Base-by-base conservation (phyloP, 768 basidiomycete genomes). In the Boletus vinaceobasis region DNA sequence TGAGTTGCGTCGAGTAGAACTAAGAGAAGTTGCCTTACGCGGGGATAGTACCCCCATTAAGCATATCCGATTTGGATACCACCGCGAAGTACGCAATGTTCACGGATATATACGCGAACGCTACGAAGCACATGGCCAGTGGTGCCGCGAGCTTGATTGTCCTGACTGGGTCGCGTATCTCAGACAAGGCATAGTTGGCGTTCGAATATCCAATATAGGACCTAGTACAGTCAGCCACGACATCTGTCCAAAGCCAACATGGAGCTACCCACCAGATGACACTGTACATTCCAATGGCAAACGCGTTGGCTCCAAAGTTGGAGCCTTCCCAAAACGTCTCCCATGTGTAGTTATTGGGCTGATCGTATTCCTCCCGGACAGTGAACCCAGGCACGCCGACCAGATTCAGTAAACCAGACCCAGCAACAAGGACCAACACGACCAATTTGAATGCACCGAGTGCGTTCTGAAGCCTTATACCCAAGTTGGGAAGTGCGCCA, bases 11-110 rank as follows among this genome's bases (percentile, higher is more conserved):
- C 4, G 38, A 45, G 19, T 5, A 40, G 19, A 37, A 32, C n/a
- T 2, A 31, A 2, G 5, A 32, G 15, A 23, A 35, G 50, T 14
- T 11, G 4, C 71, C 84, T 63, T 60, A 85, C 85, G 86, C 89
- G n/a, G 86, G 80, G 48, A 88, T 84, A 19, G 80, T 74, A 3
- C 81, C 76, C 37, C 86, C 84, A n/a, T 70, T 73, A 1, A 87
- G 65, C 39, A 91, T 88, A 56, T 89, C 86, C 7, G 74, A 71
- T 64, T 85, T 87, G 11, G 84, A 83, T 4, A 90, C 84, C 5
- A 83, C 89, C 0, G 85, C 81, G 61, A 87, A 88, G 66, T 89
- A 91, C 6, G 87, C 86, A 8, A 89, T 61, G 58, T 88, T 88
- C 50, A 87, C 80, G 11, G 80, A 72, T 32, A 90, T 43, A 60